These are phyloP conservation scores for Fragaria vesca DNA, from an alignment of 306 rosid species.

Conservation along the genomic window DNA sequence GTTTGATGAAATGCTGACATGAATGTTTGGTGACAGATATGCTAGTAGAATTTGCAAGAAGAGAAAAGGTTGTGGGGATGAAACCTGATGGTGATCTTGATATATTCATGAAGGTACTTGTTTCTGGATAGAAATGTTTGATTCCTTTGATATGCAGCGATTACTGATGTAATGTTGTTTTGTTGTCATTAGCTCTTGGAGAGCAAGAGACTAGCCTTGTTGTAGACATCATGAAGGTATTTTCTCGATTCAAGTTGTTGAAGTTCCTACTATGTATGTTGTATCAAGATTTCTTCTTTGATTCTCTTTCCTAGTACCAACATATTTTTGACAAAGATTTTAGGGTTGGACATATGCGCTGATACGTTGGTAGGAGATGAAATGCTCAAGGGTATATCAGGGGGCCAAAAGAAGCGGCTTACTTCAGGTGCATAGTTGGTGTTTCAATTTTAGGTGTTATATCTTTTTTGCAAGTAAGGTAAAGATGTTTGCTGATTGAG, in stretches of 20 bases:
- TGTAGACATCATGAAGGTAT: conserved; percentile 94
- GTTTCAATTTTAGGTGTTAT: not conserved
- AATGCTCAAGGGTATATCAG: conserved; percentile 98
- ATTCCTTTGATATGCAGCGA: not conserved
- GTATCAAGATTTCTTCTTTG: not conserved
- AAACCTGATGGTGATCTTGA: conserved; percentile 98
- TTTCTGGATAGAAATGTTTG: conserved; percentile 14
- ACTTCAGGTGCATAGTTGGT: conserved; percentile 66
- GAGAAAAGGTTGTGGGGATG: conserved; percentile 93
- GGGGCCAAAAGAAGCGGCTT: conserved; percentile 98
- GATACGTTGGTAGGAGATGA: conserved; percentile 99
- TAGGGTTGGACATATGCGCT: conserved; percentile 99
- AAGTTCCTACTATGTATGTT: not conserved
- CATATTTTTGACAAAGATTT: conserved; percentile 78
- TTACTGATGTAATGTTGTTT: conserved; percentile 13
- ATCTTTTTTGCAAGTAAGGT: conserved; percentile 16
- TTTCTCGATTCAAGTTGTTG: conserved; percentile 21
- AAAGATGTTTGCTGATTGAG: conserved; percentile 31
- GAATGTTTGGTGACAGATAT: conserved; percentile 56
- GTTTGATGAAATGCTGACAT: conserved; percentile 26
- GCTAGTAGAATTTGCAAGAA: conserved; percentile 93
- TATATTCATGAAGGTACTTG: conserved; percentile 84
- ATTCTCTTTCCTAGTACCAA: conserved; percentile 40
- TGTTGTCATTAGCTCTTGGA: conserved; percentile 89
- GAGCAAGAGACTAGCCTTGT: conserved; percentile 83